Evolutionary conservation across 2,329 filamentous ascomycete genomes (phyloP).

Genomic region (Ascocoryne sarcoides): DNA sequence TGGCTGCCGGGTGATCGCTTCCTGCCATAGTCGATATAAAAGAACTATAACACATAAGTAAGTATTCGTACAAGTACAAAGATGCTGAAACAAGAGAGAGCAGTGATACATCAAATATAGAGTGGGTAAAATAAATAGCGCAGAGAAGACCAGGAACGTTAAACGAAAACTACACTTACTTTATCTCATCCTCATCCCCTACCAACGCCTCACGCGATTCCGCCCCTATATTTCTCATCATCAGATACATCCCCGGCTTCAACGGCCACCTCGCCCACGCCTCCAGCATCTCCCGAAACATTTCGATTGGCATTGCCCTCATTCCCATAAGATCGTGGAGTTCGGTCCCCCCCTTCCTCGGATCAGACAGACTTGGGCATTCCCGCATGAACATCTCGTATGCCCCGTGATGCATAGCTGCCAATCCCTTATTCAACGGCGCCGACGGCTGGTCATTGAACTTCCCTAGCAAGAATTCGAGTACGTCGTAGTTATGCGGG

Average conservation of each 20-base stretch:
- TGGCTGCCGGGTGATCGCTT: too few species aligned
- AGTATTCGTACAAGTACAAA: too few species aligned
- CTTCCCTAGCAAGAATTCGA: slow-evolving; percentile 42
- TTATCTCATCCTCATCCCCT: too few species aligned
- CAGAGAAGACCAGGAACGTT: too few species aligned
- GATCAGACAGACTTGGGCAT: slow-evolving; percentile 42
- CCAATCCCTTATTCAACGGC: slow-evolving; percentile 37
- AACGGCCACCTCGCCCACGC: slow-evolving; percentile 62
- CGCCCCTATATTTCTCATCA: slow-evolving; percentile 25
- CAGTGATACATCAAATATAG: too few species aligned
- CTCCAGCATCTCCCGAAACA: slow-evolving; percentile 49
- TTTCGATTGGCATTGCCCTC: slow-evolving; percentile 41
- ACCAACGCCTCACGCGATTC: too few species aligned
- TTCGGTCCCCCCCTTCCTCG: slow-evolving; percentile 36
- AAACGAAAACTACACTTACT: too few species aligned
- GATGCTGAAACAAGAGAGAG: too few species aligned
- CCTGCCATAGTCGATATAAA: too few species aligned
- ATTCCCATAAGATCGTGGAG: slow-evolving; percentile 35
- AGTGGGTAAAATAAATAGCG: too few species aligned
- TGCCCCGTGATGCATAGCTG: slow-evolving; percentile 51
- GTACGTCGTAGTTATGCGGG: slow-evolving; percentile 35
- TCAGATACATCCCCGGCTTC: slow-evolving; percentile 52
- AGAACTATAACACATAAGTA: too few species aligned
- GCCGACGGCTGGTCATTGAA: slow-evolving; percentile 31
- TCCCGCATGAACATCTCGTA: slow-evolving; percentile 41